Base-by-base conservation (phyloP, 495 filamentous ascomycete species). In the Neurospora sp. region DNA sequence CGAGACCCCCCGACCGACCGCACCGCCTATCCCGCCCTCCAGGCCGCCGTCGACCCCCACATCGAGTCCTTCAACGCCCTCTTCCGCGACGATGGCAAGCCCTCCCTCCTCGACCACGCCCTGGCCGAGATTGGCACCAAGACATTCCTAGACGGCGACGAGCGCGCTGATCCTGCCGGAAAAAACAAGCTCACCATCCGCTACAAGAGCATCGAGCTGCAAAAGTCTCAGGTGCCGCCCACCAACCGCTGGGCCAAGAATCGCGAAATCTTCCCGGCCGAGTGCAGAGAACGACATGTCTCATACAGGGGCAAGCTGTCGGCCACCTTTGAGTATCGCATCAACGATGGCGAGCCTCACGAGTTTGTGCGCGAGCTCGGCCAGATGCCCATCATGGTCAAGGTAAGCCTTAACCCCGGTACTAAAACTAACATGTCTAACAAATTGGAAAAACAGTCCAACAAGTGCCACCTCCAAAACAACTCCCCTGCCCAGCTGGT, bases 1-100 rank as follows among this genome's bases (percentile, higher is more conserved):
- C 86, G 88, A 76, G 89, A 94, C 74, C 95, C 96, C 3, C 94
- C 96, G 2, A 91, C 87, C 77, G 94, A 98, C 77, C 89, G 88
- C 68, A 91, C 94, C 16, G 93, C 96, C 70, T 98, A 96, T 79
- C 96, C 96, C 4, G 88, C 92, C 14, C 87, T 99, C 65, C 90
- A 93, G 68, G 89, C 87, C 48, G 92, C 95, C 3, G 89, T 97
- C 73, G 86, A 90, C 72, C 96, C 96, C 40, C 96, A 99, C 80
- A 89, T 97, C 78, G 89, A 97, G 74, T 95, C 96, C 10, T 98
- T 98, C 89, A 97, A 99, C 85, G 91, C 92, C n/a, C 84, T 97
- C 46, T 94, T 97, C 77, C 90, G 90, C 16, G 84, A 83, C 76
- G 77, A 82, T 73, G 86, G 83, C 74, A 86, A 87, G 75, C 82